Base-by-base conservation (phyloP, 1,139 yeast genomes). In the Lodderomyces parapsilosis region DNA sequence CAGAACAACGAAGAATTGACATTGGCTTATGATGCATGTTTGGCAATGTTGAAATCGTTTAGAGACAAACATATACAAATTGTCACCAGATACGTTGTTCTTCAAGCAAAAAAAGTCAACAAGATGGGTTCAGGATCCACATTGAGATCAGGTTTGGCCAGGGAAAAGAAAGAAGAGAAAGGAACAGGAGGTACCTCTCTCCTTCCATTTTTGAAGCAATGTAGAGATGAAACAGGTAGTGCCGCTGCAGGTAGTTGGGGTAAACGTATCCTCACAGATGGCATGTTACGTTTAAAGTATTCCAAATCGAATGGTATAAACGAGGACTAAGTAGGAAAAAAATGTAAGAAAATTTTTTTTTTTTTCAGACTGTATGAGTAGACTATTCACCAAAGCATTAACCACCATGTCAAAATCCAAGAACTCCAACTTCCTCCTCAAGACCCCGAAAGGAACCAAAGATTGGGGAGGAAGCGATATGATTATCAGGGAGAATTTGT, bases 401-500 rank as follows among this genome's bases (percentile, higher is more conserved):
- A n/a, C n/a, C n/a, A n/a, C n/a, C n/a, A n/a, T n/a, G n/a, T n/a
- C 38, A 11, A 45, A 41, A 42, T 36, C 49, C 13, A 60, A 65
- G 60, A 54, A 73, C 62, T 56, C 60, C 33, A 61, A 66, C 28
- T 88, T 86, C 62, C 78, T 86, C 49, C 76, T 93, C 59, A 93
- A 93, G 66, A 89, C 96, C 38, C 98, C 99, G 43, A 93, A 91
- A 65, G 99, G 99, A 52, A 93, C 99, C 55, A 87, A 87, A 62
- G 99, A 93, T 65, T 93, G 99, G 99, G 86, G 96, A 52, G 99
- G 93, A 56, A 86, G 86, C 63, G 99, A 93, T 63, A 93, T 93
- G 98, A 85, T 89, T 38, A 80, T 93, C 55, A 82, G 99, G 63
- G 93, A 88, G 56, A 94, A 87, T 36, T 80, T 93, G 49, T 93